Percentiles rank a stretch among this genome's conserved stretches.
phyloP scores from a whole-genome alignment of 1,139 yeast genomes.

The Kurtzmaniella quercitrusa region DNA sequence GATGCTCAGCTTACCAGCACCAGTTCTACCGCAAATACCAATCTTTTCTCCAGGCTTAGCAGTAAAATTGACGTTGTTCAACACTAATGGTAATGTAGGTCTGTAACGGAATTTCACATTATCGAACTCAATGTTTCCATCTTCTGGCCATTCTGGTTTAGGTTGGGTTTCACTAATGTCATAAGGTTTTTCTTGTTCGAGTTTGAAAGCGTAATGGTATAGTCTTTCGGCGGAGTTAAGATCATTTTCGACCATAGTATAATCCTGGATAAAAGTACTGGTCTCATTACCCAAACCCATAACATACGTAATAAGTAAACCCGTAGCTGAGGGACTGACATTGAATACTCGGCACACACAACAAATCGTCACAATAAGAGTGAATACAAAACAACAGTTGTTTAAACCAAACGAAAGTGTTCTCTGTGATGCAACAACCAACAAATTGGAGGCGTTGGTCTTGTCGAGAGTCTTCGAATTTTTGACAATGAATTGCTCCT shows the following conservation, averaged over 20 bases:
- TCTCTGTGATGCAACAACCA: constrained; percentile 41
- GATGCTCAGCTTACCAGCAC: constrained; percentile 22
- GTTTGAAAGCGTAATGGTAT: constrained; percentile 34
- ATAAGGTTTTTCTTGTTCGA: constrained; percentile 39
- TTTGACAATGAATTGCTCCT: constrained; percentile 26
- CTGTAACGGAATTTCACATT: constrained; percentile 17
- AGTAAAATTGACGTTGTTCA: constrained; percentile 13
- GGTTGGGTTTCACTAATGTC: constrained; percentile 48
- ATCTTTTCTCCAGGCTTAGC: constrained; percentile 15
- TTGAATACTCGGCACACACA: constrained; percentile 38
- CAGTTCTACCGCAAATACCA: constrained; percentile 22
- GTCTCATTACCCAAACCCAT: constrained; percentile 42
- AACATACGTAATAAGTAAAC: constrained; percentile 40
- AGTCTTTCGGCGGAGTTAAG: constrained; percentile 47
- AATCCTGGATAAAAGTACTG: constrained; percentile 37
- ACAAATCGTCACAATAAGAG: constrained; percentile 35
- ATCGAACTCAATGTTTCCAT: constrained; percentile 14
- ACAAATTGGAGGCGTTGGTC: constrained; percentile 42
- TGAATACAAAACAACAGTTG: constrained; percentile 33
- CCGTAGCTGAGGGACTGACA: constrained; percentile 41
- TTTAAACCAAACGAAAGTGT: constrained; percentile 43
- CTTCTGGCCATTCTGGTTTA: constrained; percentile 27
- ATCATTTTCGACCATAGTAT: constrained; percentile 45
- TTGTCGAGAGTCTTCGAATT: constrained; percentile 33
- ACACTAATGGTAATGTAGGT: constrained; percentile 16